These are phyloP conservation scores for Sporisorium exsertum DNA, from an alignment of 1,284 basidiomycete species.

Conservation along the genomic window DNA sequence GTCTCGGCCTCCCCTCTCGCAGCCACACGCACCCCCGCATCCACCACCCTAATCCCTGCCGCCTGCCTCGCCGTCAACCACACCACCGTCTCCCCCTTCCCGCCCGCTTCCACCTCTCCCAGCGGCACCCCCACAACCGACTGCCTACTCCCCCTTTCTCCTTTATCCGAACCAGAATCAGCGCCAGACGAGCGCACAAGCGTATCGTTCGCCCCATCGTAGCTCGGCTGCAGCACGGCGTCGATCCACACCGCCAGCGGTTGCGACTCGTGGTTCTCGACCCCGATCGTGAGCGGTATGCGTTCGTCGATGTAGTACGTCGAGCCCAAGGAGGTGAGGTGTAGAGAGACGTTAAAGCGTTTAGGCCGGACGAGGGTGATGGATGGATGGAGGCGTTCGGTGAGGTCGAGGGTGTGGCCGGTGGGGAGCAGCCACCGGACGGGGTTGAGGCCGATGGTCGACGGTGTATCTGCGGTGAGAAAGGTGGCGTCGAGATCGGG, in stretches of 20 bases:
- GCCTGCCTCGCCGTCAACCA: slow-evolving; percentile 18
- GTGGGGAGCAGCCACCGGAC: slow-evolving; percentile 16
- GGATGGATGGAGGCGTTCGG: slow-evolving; percentile 13
- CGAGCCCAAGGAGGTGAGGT: not conserved
- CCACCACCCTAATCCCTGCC: slow-evolving; percentile 11
- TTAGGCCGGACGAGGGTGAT: slow-evolving; percentile 10
- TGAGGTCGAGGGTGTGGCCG: slow-evolving; percentile 1
- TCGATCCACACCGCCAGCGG: slow-evolving; percentile 17
- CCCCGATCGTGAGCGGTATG: slow-evolving; percentile 15
- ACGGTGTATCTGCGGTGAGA: not conserved
- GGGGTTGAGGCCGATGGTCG: not conserved
- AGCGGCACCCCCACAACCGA: not conserved
- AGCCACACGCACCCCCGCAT: slow-evolving; percentile 11
- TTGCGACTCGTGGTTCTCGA: slow-evolving; percentile 25
- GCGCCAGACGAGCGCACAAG: not conserved
- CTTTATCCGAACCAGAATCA: not conserved
- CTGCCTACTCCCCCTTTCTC: not conserved
- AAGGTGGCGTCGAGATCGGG: not conserved
- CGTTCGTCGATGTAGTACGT: slow-evolving; percentile 31
- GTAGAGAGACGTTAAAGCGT: slow-evolving; percentile 15
- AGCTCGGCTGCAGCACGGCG: slow-evolving; percentile 30
- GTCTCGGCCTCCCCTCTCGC: not conserved
- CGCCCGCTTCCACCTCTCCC: slow-evolving; percentile 7
- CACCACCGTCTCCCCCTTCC: slow-evolving; percentile 4
- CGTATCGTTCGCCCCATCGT: slow-evolving; percentile 30